Evolutionary conservation across 2,329 filamentous ascomycete genomes (phyloP).

Genomic region (Fusarium sp.): DNA sequence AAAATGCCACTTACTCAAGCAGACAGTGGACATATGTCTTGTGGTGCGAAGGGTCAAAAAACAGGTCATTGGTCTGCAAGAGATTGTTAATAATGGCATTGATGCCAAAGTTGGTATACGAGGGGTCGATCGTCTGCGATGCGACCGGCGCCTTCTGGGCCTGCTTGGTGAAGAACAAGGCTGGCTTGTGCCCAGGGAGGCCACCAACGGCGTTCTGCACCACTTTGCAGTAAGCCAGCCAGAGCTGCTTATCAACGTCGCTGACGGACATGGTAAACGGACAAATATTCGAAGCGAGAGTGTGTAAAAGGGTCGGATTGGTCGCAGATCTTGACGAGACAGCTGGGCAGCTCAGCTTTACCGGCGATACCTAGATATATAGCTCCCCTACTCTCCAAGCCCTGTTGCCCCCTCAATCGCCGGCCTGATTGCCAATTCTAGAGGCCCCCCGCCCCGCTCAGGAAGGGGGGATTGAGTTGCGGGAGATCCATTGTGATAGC

Average conservation of each 20-base stretch:
- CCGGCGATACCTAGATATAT: not conserved
- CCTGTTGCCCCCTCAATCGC: not conserved
- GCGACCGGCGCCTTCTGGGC: conserved; percentile 35
- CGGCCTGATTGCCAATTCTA: not conserved
- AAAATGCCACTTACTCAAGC: conserved; percentile 17
- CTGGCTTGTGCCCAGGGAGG: conserved; percentile 34
- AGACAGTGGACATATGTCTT: conserved; percentile 33
- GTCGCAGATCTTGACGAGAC: not conserved
- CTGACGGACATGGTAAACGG: conserved; percentile 7
- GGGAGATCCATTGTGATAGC: not conserved
- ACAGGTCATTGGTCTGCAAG: conserved; percentile 27
- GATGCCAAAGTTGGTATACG: conserved; percentile 32
- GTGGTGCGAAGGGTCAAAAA: conserved; percentile 32
- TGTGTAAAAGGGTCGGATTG: not conserved
- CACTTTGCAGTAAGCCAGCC: conserved; percentile 34
- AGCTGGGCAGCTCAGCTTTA: not conserved
- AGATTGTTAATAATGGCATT: conserved; percentile 34
- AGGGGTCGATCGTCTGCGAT: conserved; percentile 22
- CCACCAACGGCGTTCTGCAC: conserved; percentile 34
- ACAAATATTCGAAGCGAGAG: not conserved
- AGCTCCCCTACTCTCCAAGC: not conserved
- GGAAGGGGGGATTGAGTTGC: not conserved
- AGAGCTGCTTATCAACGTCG: conserved; percentile 28
- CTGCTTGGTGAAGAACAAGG: conserved; percentile 35
- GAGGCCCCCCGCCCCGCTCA: not conserved